Percentiles rank a stretch among this genome's conserved stretches.
These are phyloP conservation scores for Metschnikowia noctiluminum DNA, from an alignment of 805 yeast species.

Conservation along the genomic window DNA sequence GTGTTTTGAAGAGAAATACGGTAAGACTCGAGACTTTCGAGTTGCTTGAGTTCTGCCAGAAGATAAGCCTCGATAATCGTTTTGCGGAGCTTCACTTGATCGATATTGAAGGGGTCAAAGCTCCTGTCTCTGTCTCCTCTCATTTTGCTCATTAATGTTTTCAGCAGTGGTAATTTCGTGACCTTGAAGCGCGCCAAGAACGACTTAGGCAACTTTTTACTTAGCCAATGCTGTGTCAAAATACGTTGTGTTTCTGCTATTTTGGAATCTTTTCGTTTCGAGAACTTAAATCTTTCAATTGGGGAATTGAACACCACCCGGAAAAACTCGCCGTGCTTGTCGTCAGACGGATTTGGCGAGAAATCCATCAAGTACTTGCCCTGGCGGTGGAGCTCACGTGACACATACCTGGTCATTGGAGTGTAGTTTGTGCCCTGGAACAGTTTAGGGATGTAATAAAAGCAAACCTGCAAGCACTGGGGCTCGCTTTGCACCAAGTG, in stretches of 20 bases:
- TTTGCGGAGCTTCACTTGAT: constrained; percentile 14
- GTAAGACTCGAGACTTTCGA: constrained; percentile 29
- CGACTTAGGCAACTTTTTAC: constrained; percentile 12
- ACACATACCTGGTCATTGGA: constrained; percentile 56
- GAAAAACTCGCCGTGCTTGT: constrained; percentile 70
- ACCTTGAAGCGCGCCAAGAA: constrained; percentile 16
- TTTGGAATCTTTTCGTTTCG: constrained; percentile 7
- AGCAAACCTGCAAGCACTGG: constrained; percentile 81
- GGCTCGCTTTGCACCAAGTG: constrained; percentile 56
- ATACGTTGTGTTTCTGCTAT: constrained; percentile 16
- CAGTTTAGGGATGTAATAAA: constrained; percentile 55
- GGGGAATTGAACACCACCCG: constrained; percentile 83
- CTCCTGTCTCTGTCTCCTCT: constrained; percentile 9
- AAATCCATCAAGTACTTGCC: constrained; percentile 77
- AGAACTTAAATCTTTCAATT: constrained; percentile 19
- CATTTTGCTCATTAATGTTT: constrained; percentile 13
- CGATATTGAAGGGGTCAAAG: constrained; percentile 15
- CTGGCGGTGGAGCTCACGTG: constrained; percentile 51
- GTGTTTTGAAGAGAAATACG: constrained; percentile 21
- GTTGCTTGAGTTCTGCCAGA: constrained; percentile 39
- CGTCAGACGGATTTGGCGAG: constrained; percentile 60
- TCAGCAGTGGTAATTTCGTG: constrained; percentile 18
- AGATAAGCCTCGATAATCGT: constrained; percentile 29
- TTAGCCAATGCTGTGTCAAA: constrained; percentile 17
- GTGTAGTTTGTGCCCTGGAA: constrained; percentile 38